Percentiles rank a stretch among this genome's conserved stretches.
Conservation (phyloP, 495 filamentous ascomycete species). For the Podospora anserina region DNA sequence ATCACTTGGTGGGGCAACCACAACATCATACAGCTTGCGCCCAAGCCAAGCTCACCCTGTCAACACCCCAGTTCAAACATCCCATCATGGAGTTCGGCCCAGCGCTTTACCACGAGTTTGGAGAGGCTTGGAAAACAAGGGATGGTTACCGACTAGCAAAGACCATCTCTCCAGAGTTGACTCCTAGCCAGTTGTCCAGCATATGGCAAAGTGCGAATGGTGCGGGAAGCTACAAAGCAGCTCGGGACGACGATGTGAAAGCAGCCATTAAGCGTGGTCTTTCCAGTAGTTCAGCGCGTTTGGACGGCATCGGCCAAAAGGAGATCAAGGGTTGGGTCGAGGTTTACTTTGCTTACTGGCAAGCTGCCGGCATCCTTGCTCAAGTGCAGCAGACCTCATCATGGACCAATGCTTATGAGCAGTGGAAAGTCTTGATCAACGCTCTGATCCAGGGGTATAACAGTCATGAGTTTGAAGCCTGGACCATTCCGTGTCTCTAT, state of each 20-base stretch:
- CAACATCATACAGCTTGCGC: not conserved
- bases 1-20: slow-evolving; percentile 2
- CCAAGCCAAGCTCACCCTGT: slow-evolving; percentile 2
- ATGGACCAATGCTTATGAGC: slow-evolving; percentile 73
- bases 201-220: slow-evolving; percentile 64
- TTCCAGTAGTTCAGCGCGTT: slow-evolving; percentile 45
- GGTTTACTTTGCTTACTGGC: slow-evolving; percentile 80
- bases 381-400: slow-evolving; percentile 43
- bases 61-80: not conserved
- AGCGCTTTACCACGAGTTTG: slow-evolving; percentile 53
- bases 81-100: slow-evolving; percentile 52
- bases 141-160: slow-evolving; percentile 65
- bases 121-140: slow-evolving; percentile 48
- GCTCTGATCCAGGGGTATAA: slow-evolving; percentile 71
- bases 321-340: slow-evolving; percentile 77
- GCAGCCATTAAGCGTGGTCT: slow-evolving; percentile 58
- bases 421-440: slow-evolving; percentile 77
- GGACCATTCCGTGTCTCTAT: slow-evolving; percentile 88
- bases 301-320: slow-evolving; percentile 52
- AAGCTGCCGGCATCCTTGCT: slow-evolving; percentile 66
- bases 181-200: slow-evolving; percentile 53
- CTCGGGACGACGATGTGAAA: slow-evolving; percentile 41
- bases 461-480: slow-evolving; percentile 65
- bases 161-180: slow-evolving; percentile 64
- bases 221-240: not conserved